Conservation (phyloP, 108 stramenopile genomes). For the Nitzschia sp. region DNA sequence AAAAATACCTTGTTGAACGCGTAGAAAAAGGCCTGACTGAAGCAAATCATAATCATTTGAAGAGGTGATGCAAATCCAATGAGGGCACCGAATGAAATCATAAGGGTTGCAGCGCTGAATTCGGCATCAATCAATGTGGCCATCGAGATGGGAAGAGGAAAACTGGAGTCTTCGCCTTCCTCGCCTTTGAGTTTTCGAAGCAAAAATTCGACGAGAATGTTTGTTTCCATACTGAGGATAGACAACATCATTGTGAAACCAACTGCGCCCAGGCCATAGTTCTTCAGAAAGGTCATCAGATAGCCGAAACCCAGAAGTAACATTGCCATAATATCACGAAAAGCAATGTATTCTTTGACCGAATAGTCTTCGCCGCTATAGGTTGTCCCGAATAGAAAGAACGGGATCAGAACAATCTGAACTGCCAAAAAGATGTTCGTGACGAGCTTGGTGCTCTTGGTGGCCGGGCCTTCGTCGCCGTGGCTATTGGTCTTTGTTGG, state of each 20-base stretch:
- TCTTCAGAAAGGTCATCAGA: constrained; percentile 60
- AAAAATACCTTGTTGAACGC: constrained; percentile 51
- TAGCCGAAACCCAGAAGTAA: constrained; percentile 60
- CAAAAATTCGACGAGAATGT: constrained; percentile 36
- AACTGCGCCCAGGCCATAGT: constrained; percentile 53
- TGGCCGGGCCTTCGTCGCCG: background rate
- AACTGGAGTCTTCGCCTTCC: constrained; percentile 14
- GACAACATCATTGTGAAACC: constrained; percentile 51
- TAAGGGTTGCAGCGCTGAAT: constrained; percentile 49
- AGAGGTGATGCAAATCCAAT: constrained; percentile 48
- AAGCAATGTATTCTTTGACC: constrained; percentile 17
- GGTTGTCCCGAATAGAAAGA: constrained; percentile 3
- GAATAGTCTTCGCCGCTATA: constrained; percentile 13
- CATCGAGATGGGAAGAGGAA: constrained; percentile 33
- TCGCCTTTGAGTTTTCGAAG: constrained; percentile 17
- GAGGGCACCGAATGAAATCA: constrained; percentile 60
- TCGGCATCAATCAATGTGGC: constrained; percentile 41
- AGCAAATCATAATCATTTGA: constrained; percentile 43
- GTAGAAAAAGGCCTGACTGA: constrained; percentile 43
- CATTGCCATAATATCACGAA: constrained; percentile 53
- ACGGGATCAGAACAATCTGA: constrained; percentile 2
- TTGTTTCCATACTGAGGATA: constrained; percentile 37
- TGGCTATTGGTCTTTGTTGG: background rate
- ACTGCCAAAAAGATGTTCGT: background rate
- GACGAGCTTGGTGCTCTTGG: background rate